Evolutionary conservation across 768 basidiomycete species (phyloP).

Genomic region (Podaxis sp.): DNA sequence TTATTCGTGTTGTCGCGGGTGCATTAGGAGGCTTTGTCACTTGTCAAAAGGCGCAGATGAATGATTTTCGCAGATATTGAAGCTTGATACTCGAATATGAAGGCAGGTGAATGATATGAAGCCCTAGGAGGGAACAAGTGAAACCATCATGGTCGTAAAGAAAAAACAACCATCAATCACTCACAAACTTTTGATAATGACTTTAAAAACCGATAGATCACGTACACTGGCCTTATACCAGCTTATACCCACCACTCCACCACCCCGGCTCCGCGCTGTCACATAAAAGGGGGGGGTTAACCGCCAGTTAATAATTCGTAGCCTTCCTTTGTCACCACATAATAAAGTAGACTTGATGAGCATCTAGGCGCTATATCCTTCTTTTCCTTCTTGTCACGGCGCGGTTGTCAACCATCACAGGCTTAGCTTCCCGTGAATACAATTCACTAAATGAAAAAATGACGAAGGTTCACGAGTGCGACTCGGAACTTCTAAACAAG

Average conservation of each 20-base stretch:
- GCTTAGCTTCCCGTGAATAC: not conserved
- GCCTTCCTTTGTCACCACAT: constrained; percentile 8
- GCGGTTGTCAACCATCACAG: not conserved
- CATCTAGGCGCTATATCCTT: constrained; percentile 8
- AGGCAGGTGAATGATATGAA: not conserved
- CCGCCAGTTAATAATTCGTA: not conserved
- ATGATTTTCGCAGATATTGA: not conserved
- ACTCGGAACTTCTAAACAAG: constrained; percentile 4
- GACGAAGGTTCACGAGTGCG: constrained; percentile 2
- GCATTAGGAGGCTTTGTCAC: not conserved
- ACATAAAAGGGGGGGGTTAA: not conserved
- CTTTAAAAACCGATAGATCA: not conserved
- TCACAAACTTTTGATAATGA: not conserved
- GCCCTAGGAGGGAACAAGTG: not conserved
- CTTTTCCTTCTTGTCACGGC: not conserved
- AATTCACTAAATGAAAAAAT: constrained; percentile 7
- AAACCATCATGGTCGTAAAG: not conserved
- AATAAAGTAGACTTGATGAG: not conserved
- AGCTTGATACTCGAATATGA: not conserved
- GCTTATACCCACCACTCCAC: constrained; percentile 5
- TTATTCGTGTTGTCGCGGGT: not conserved
- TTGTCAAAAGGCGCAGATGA: constrained; percentile 5
- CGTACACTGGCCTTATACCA: not conserved
- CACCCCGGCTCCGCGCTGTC: constrained; percentile 9
- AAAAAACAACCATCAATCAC: constrained; percentile 4